phyloP scores from a whole-genome alignment of 495 filamentous ascomycete genomes.

The Aspergillus cavernicola region DNA sequence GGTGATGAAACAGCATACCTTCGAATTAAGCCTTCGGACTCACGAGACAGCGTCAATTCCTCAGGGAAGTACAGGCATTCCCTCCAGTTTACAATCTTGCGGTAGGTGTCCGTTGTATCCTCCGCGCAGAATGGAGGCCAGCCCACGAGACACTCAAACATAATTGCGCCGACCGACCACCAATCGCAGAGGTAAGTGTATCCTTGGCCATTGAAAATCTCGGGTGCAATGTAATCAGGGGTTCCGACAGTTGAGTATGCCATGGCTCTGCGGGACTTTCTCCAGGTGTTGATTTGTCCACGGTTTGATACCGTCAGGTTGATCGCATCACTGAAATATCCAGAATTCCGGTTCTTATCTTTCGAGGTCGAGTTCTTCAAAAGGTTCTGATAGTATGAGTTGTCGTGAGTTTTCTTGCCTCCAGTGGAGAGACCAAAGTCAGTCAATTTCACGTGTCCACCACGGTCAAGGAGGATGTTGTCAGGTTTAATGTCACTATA shows the following conservation, averaged over 20 bases:
- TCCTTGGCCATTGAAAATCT: slow-evolving; percentile 94
- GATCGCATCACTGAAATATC: slow-evolving; percentile 90
- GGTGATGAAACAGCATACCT: slow-evolving; percentile 48
- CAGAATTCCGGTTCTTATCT: slow-evolving; percentile 72
- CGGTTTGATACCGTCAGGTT: slow-evolving; percentile 97
- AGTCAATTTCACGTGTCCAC: slow-evolving; percentile 96
- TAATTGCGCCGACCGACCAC: slow-evolving; percentile 98
- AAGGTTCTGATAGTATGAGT: slow-evolving; percentile 97
- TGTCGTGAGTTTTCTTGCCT: slow-evolving; percentile 96
- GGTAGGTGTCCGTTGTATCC: slow-evolving; percentile 94
- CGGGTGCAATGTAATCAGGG: slow-evolving; percentile 96
- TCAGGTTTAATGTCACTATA: slow-evolving; percentile 96
- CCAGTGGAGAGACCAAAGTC: slow-evolving; percentile 98
- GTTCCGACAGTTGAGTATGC: slow-evolving; percentile 98
- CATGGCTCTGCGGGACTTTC: slow-evolving; percentile 89
- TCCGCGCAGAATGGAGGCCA: slow-evolving; percentile 99
- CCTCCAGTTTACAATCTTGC: slow-evolving; percentile 98
- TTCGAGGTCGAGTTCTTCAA: slow-evolving; percentile 76
- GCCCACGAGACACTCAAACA: slow-evolving; percentile 98
- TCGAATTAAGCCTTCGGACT: slow-evolving; percentile 84
- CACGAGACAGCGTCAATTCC: slow-evolving; percentile 80
- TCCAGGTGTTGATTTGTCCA: slow-evolving; percentile 96
- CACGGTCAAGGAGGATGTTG: slow-evolving; percentile 93
- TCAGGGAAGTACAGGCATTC: slow-evolving; percentile 95
- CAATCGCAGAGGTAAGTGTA: slow-evolving; percentile 97